Percentiles rank a stretch among this genome's conserved stretches.
phyloP scores from a whole-genome alignment of 495 filamentous ascomycete genomes.

The Recurvomyces mirabilis region DNA sequence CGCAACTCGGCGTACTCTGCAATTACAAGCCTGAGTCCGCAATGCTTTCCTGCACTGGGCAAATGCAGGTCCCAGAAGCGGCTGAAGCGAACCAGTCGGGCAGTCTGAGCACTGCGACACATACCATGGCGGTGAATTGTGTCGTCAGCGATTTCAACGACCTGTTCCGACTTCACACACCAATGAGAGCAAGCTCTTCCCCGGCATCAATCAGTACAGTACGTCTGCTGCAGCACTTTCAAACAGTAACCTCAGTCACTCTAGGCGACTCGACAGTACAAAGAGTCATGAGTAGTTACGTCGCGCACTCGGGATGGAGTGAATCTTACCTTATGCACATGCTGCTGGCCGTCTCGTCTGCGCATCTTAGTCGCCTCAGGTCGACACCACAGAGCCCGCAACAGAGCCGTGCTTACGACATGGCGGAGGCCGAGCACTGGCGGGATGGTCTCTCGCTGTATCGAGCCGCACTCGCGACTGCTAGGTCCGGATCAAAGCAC shows the following conservation, averaged over 20 bases:
- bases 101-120: not conserved
- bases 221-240: slow-evolving; percentile 6
- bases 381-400: not conserved
- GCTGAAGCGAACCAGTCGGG: not conserved
- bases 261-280: not conserved
- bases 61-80: not conserved
- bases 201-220: not conserved
- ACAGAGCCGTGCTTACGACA: not conserved
- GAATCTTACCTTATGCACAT: slow-evolving; percentile 9
- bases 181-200: not conserved
- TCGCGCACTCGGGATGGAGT: not conserved
- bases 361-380: slow-evolving; percentile 2
- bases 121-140: not conserved
- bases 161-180: too few species aligned
- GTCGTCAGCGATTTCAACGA: too few species aligned
- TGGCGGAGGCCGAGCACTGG: slow-evolving; percentile 5
- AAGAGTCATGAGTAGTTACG: not conserved
- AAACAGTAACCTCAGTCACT: not conserved
- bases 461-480: not conserved
- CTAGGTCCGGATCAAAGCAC: not conserved
- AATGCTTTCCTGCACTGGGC: not conserved
- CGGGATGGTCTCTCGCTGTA: slow-evolving; percentile 1
- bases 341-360: slow-evolving; percentile 4
- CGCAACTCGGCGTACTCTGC: not conserved
- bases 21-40: not conserved